phyloP scores from a whole-genome alignment of 495 filamentous ascomycete genomes.

The Echria macrotheca region DNA sequence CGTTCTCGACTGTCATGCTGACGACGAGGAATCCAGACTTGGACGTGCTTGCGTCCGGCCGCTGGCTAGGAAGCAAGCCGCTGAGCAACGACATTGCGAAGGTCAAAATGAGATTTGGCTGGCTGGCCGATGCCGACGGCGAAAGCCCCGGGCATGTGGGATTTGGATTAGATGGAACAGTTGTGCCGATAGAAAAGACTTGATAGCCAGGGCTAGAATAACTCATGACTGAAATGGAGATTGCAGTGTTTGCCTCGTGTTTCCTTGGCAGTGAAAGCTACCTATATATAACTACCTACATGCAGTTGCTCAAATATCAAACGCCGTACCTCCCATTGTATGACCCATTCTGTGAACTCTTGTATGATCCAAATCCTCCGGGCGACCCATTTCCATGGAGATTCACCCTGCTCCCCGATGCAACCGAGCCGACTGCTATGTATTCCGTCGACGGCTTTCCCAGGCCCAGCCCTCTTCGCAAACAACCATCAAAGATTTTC shows the following conservation, averaged over 20 bases:
- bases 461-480: not conserved
- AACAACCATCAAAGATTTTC: not conserved
- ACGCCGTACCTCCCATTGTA: too few relatives aligned
- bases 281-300: too few relatives aligned
- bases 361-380: too few relatives aligned
- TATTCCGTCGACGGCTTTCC: too few relatives aligned
- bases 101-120: constrained; percentile 14
- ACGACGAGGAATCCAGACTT: constrained; percentile 17
- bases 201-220: too few relatives aligned
- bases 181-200: not conserved
- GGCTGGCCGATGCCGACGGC: not conserved
- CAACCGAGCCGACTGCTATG: not conserved
- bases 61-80: constrained; percentile 12
- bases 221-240: too few relatives aligned
- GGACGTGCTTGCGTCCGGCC: constrained; percentile 4
- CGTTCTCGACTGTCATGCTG: constrained; percentile 14
- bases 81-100: constrained; percentile 1
- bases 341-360: too few relatives aligned
- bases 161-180: constrained; percentile 13
- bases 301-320: too few relatives aligned
- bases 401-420: too few relatives aligned
- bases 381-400: too few relatives aligned
- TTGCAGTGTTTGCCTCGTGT: too few relatives aligned
- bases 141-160: constrained; percentile 4
- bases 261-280: too few relatives aligned